Percentiles rank a stretch among this genome's conserved stretches.
Evolutionary conservation across 805 yeast species (phyloP).

Genomic region (Schizosaccharomyces octosporus): DNA sequence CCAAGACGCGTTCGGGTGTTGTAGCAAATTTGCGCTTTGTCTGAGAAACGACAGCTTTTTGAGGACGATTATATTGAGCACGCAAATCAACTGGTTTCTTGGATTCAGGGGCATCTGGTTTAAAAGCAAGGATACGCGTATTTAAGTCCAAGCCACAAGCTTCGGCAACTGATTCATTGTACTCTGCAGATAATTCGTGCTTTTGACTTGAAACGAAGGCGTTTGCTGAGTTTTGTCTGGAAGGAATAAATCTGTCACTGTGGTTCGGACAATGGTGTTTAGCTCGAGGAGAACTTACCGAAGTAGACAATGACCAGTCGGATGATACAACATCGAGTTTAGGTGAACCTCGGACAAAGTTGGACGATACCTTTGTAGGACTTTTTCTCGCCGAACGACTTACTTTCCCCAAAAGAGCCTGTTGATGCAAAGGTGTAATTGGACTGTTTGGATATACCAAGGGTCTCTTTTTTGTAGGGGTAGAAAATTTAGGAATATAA

Average conservation of each 20-base stretch:
- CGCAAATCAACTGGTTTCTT: constrained; percentile 15
- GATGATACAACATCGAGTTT: background rate
- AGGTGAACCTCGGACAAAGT: background rate
- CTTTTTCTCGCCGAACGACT: background rate
- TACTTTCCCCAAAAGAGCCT: background rate
- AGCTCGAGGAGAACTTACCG: background rate
- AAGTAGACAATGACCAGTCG: background rate
- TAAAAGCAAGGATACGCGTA: constrained; percentile 61
- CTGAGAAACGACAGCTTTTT: constrained; percentile 13
- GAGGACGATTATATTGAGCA: constrained; percentile 15
- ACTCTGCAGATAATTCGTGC: constrained; percentile 10
- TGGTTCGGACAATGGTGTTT: background rate
- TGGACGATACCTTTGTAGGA: background rate
- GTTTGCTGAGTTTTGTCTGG: background rate
- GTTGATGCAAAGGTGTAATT: background rate
- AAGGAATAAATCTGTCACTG: constrained; percentile 1
- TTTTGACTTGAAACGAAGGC: background rate
- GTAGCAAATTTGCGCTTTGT: constrained; percentile 41
- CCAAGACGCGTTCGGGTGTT: constrained; percentile 78
- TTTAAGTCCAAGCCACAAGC: constrained; percentile 79
- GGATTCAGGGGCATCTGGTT: constrained; percentile 49
- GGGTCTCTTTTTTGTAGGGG: background rate
- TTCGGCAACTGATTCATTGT: constrained; percentile 66
- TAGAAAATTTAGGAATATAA: background rate
- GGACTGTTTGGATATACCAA: background rate